These are phyloP conservation scores for Pythium pectinolyticum DNA, from an alignment of 352 stramenopile species.

Conservation along the genomic window DNA sequence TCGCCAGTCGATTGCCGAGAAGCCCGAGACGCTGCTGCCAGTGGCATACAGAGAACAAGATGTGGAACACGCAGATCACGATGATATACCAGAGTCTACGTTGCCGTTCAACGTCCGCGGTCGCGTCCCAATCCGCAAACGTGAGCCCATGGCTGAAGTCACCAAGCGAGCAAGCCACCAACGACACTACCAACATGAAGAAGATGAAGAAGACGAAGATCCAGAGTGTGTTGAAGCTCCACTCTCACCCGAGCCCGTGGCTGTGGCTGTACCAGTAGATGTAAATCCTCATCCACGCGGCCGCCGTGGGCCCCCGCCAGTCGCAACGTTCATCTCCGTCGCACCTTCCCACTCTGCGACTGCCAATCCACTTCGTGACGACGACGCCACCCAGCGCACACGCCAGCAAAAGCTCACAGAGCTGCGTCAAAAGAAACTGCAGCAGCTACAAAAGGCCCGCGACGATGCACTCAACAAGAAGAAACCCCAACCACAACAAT, in stretches of 20 bases:
- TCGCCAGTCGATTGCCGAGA: neutral
- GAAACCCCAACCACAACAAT: conserved; percentile 12
- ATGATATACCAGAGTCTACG: neutral
- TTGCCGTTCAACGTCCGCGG: conserved; percentile 30
- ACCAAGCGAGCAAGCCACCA: too few relatives aligned
- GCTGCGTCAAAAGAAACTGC: conserved; percentile 61
- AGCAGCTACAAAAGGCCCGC: conserved; percentile 54
- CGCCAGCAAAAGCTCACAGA: conserved; percentile 42
- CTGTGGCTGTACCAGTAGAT: too few relatives aligned
- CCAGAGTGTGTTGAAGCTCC: neutral
- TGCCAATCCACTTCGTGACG: neutral
- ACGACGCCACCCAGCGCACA: conserved; percentile 8
- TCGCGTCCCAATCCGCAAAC: conserved; percentile 41
- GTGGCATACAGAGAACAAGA: too few relatives aligned
- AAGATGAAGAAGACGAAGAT: neutral
- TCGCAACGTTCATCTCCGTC: conserved; percentile 8
- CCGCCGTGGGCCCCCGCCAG: neutral
- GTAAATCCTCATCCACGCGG: neutral
- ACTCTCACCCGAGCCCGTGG: neutral
- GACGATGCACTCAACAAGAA: conserved; percentile 39
- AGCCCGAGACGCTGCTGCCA: neutral
- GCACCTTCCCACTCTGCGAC: neutral
- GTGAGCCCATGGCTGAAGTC: too few relatives aligned
- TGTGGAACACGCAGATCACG: neutral
- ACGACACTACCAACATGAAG: neutral